These are phyloP conservation scores for Alliaria petiolata DNA, from an alignment of 345 rosid species.

Conservation along the genomic window DNA sequence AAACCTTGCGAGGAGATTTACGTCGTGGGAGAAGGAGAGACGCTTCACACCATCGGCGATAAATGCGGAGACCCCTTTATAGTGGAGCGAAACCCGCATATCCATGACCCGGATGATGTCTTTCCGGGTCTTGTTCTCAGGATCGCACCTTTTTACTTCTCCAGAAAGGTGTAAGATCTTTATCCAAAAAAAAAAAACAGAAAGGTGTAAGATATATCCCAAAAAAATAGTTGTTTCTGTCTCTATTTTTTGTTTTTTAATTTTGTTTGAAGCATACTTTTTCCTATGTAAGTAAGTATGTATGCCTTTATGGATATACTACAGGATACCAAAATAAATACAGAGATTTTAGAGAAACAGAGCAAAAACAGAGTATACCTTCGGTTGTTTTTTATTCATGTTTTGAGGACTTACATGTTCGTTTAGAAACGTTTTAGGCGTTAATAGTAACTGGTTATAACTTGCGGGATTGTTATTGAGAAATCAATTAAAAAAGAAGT, in stretches of 20 bases:
- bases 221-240: neutral
- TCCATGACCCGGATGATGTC: conserved; percentile 82
- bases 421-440: neutral
- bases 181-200: too few species aligned
- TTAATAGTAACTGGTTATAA: neutral
- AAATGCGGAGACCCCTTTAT: conserved; percentile 82
- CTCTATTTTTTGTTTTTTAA: neutral
- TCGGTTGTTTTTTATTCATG: neutral
- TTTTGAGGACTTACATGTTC: neutral
- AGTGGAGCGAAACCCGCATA: conserved; percentile 74
- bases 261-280: conserved; percentile 6
- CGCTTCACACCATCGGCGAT: conserved; percentile 66
- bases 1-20: conserved; percentile 79
- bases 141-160: conserved; percentile 47
- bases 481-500: neutral
- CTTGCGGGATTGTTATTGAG: neutral
- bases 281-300: neutral
- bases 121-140: conserved; percentile 83
- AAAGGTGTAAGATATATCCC: neutral
- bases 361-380: conserved; percentile 9
- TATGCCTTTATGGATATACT: conserved; percentile 7
- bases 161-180: conserved; percentile 12
- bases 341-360: conserved; percentile 19
- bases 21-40: conserved; percentile 76
- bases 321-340: neutral